These are phyloP conservation scores for Pichia nanzhaoensis DNA, from an alignment of 805 yeast species.

Conservation along the genomic window DNA sequence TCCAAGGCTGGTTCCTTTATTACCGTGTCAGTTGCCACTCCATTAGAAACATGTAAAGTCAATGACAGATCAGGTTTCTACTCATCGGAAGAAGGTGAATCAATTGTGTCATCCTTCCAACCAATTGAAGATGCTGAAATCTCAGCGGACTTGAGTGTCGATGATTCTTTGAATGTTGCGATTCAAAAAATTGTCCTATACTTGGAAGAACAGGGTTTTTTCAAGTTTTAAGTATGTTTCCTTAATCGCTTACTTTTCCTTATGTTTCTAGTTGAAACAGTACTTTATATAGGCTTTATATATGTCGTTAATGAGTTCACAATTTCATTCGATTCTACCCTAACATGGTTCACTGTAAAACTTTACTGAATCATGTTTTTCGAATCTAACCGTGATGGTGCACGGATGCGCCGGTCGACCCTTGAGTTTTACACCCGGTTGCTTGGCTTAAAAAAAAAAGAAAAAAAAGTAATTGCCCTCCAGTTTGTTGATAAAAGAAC, in stretches of 20 bases:
- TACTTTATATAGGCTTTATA: no score
- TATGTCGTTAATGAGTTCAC: no score
- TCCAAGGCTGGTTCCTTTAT: slow-evolving; percentile 47
- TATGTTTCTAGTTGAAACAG: no score
- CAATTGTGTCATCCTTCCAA: slow-evolving; percentile 37
- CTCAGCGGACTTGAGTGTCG: slow-evolving; percentile 41
- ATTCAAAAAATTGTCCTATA: slow-evolving; percentile 67
- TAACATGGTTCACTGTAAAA: no score
- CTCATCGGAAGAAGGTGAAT: slow-evolving; percentile 38
- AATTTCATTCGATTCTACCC: no score
- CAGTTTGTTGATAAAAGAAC: slow-evolving; percentile 3
- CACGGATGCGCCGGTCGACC: slow-evolving; percentile 5
- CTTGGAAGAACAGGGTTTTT: slow-evolving; percentile 80
- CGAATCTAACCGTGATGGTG: no score
- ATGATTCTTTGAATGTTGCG: slow-evolving; percentile 57
- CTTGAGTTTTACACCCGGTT: neutral
- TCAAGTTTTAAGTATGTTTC: slow-evolving; percentile 37
- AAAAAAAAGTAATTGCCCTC: slow-evolving; percentile 2
- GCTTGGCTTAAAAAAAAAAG: neutral
- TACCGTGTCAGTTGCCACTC: slow-evolving; percentile 45
- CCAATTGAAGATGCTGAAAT: slow-evolving; percentile 51
- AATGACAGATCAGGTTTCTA: slow-evolving; percentile 47
- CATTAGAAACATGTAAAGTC: slow-evolving; percentile 37
- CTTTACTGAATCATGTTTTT: no score
- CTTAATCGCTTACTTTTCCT: no score